Conservation (phyloP, 305 asterid species). For the Rubia balearica region DNA sequence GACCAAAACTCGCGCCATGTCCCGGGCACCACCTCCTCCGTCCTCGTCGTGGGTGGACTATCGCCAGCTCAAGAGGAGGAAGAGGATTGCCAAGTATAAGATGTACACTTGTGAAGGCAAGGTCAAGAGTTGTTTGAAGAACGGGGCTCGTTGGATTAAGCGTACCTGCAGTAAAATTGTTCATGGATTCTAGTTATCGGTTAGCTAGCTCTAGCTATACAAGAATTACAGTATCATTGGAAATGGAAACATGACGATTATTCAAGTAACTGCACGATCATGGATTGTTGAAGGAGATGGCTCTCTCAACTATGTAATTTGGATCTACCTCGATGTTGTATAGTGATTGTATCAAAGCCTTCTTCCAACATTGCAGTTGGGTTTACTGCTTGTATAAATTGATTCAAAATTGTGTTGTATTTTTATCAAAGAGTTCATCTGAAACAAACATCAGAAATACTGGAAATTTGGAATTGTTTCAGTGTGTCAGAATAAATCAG, state of each 20-base stretch:
- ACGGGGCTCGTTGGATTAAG: conserved; percentile 56
- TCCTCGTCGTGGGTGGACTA: conserved; percentile 30
- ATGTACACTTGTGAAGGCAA: conserved; percentile 58
- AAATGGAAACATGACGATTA: neutral
- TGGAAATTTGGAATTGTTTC: too few species aligned
- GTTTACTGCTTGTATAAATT: too few species aligned
- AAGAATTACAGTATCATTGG: neutral
- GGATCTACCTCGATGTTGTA: neutral
- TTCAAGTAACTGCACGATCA: neutral
- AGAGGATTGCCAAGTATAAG: conserved; percentile 54
- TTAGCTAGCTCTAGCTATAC: too few species aligned
- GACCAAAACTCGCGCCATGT: neutral
- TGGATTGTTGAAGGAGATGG: neutral
- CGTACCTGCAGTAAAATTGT: conserved; percentile 39
- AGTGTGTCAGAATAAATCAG: too few species aligned
- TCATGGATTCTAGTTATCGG: conserved; percentile 26
- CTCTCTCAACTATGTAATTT: neutral
- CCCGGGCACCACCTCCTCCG: neutral
- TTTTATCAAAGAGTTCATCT: too few species aligned
- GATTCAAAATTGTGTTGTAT: too few species aligned
- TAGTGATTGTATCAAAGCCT: neutral
- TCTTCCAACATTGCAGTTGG: neutral
- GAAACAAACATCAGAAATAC: too few species aligned
- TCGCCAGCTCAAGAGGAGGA: conserved; percentile 50
- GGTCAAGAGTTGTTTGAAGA: conserved; percentile 40